Conservation (phyloP, 2,329 filamentous ascomycete species). For the Periconia sp. region DNA sequence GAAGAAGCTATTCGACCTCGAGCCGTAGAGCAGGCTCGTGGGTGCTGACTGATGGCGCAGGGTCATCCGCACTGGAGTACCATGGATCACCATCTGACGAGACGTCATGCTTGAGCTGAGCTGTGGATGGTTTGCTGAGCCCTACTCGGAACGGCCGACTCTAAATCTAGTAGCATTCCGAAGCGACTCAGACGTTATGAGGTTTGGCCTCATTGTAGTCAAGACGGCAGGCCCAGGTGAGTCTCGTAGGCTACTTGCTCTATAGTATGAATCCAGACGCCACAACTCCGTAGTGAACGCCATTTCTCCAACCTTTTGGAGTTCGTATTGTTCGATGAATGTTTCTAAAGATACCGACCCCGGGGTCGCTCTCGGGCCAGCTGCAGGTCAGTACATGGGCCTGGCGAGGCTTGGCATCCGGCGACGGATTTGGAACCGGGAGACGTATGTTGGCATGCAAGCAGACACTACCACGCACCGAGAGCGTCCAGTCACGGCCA, state of each 20-base stretch:
- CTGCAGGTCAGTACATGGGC: slow-evolving; percentile 10
- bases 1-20: slow-evolving; percentile 11
- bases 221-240: too few species aligned
- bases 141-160: slow-evolving; percentile 11
- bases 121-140: slow-evolving; percentile 13
- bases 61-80: slow-evolving; percentile 13
- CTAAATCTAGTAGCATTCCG: slow-evolving; percentile 15
- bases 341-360: slow-evolving; percentile 26
- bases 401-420: slow-evolving; percentile 16
- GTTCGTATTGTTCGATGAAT: too few species aligned
- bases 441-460: slow-evolving; percentile 5
- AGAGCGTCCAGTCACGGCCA: too few species aligned
- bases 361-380: slow-evolving; percentile 12
- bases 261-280: slow-evolving; percentile 1
- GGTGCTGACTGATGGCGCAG: slow-evolving; percentile 25
- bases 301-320: too few species aligned
- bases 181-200: too few species aligned
- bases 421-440: slow-evolving; percentile 4
- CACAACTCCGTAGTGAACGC: too few species aligned
- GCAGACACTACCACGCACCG: slow-evolving; percentile 7
- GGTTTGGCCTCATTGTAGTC: too few species aligned
- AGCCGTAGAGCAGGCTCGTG: slow-evolving; percentile 1
- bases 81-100: slow-evolving; percentile 7
- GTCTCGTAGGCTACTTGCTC: too few species aligned
- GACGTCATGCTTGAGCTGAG: slow-evolving; percentile 18